Base-by-base conservation (phyloP, 2,329 filamentous ascomycete genomes). In the Fusarium hostae region DNA sequence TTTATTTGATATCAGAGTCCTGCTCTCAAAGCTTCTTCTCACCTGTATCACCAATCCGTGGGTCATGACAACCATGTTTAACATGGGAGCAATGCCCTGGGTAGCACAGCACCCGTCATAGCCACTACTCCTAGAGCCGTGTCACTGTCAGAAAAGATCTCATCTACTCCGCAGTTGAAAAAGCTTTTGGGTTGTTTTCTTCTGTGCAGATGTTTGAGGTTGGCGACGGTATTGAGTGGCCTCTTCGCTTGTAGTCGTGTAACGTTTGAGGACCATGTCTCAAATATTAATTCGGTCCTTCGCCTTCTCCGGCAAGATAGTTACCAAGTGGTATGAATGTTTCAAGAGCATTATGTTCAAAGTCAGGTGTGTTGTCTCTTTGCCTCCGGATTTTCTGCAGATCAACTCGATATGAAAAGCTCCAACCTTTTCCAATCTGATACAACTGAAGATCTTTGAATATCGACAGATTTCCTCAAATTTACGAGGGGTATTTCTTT, bases 21-120 rank as follows among this genome's bases (percentile, higher is more conserved):
- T 22, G 13, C 56, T 24, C 57, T 20, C 39, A 68, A 47, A 59
- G 58, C 40, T 41, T 61, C 43, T 57, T 34, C 51, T n/a, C 57
- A 22, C 22, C 24, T 47, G 62, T 62, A 56, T 63, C 43, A 74
- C 72, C 45, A 50, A 50, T 59, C 43, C 60, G 51, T 63, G 57
- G 65, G 62, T 48, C 70, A 69, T 66, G 63, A 68, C 50, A 69
- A 69, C 55, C 51, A 39, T 70, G 72, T 74, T 58, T 64, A 30
- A 73, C 66, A 56, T 47, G 45, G 44, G 40, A 57, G 43, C 51
- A 60, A 69, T 67, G 50, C 58, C 39, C 55, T 54, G 45, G 37
- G 76, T 82, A 64, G 68, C 79, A 83, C 83, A 75, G 70, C 79
- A 79, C 75, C 81, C 80, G 78, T 82, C 80, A 81, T 77, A 70